Evolutionary conservation across 805 yeast species (phyloP).

Genomic region (Yamadazyma paraphyllophila): DNA sequence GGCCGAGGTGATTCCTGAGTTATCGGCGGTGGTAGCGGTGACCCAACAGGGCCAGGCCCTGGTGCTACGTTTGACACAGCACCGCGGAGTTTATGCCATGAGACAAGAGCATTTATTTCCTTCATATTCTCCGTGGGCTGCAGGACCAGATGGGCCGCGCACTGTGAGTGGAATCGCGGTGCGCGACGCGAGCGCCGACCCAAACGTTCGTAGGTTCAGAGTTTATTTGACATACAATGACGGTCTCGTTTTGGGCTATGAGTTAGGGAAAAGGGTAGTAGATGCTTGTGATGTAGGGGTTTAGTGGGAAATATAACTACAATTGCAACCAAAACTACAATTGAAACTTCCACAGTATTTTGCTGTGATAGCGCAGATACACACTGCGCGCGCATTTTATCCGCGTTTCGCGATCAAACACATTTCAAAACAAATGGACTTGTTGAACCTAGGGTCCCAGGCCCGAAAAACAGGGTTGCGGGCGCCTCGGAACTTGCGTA

Average conservation of each 20-base stretch:
- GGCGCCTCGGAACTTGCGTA: constrained; percentile 44
- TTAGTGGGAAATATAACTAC: not conserved
- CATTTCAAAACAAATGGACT: constrained; percentile 27
- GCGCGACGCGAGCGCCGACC: constrained; percentile 16
- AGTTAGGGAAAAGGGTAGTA: constrained; percentile 10
- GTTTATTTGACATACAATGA: constrained; percentile 35
- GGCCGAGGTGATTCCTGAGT: constrained; percentile 32
- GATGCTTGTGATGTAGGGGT: not conserved
- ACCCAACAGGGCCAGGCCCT: constrained; percentile 39
- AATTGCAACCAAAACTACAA: no score
- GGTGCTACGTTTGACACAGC: constrained; percentile 35
- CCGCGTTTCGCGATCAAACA: constrained; percentile 4
- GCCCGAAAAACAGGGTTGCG: constrained; percentile 67
- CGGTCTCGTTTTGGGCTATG: constrained; percentile 26
- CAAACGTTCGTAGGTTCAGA: constrained; percentile 23
- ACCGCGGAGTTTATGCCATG: constrained; percentile 39
- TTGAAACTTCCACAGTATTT: no score
- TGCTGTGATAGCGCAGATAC: no score
- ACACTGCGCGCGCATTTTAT: not conserved
- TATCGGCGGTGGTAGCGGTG: constrained; percentile 33
- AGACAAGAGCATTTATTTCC: constrained; percentile 44
- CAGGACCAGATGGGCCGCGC: constrained; percentile 28
- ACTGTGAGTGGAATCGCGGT: constrained; percentile 33
- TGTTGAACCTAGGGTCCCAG: constrained; percentile 50
- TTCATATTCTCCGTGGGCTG: constrained; percentile 25